Evolutionary conservation across 345 rosid genomes (phyloP).

Genomic region (Crucihimalaya himalaica): DNA sequence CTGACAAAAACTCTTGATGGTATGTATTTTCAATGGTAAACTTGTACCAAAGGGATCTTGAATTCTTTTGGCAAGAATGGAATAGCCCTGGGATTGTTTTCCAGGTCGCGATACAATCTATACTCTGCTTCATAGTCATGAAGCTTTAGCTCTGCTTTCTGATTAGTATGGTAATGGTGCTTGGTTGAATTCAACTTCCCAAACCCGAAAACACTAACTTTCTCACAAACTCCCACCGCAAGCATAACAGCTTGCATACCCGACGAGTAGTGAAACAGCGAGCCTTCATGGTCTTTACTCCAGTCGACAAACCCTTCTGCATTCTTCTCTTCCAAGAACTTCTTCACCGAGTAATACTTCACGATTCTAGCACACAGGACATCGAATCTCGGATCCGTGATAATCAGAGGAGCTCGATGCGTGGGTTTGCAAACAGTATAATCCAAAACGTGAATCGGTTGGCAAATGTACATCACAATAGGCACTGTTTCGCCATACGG

Average conservation of each 20-base stretch:
- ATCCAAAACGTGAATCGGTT: conserved; percentile 82
- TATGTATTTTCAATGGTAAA: conserved; percentile 51
- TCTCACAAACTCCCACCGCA: conserved; percentile 73
- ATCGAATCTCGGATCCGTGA: conserved; percentile 87
- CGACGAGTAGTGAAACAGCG: conserved; percentile 88
- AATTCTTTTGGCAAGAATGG: conserved; percentile 71
- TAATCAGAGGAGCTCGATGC: conserved; percentile 56
- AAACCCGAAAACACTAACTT: conserved; percentile 80
- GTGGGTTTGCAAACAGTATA: conserved; percentile 65
- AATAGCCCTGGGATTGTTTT: conserved; percentile 53
- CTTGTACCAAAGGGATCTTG: conserved; percentile 64
- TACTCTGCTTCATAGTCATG: conserved; percentile 94
- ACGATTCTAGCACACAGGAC: conserved; percentile 70
- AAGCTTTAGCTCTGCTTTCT: conserved; percentile 73
- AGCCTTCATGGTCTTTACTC: conserved; percentile 67
- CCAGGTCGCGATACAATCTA: conserved; percentile 61
- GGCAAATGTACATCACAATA: conserved; percentile 80
- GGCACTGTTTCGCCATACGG: conserved; percentile 76
- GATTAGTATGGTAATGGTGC: conserved; percentile 92
- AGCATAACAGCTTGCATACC: conserved; percentile 93
- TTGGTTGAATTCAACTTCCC: conserved; percentile 68
- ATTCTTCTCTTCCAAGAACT: conserved; percentile 55
- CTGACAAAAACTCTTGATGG: conserved; percentile 25
- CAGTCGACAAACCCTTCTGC: conserved; percentile 57
- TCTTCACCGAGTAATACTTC: conserved; percentile 78